Base-by-base conservation (phyloP, 495 filamentous ascomycete species). In the Aspergillus kassunensis region DNA sequence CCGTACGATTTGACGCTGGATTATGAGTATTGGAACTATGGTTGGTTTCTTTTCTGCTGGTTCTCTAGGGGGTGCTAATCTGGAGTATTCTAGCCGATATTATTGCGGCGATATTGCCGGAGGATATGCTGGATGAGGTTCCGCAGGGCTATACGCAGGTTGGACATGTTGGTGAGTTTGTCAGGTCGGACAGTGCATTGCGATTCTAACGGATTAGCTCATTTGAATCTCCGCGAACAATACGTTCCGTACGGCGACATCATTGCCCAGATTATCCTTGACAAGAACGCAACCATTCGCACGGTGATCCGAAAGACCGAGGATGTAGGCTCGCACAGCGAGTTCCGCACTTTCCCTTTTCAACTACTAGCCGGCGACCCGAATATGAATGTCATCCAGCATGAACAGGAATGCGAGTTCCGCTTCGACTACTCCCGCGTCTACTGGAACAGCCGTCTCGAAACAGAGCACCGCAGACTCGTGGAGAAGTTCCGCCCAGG, bases 241-340 rank as follows among this genome's bases (percentile, higher is more conserved):
- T 96, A 85, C 59, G 71, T 88, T 2, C 88, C 87, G 3, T 95
- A 95, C 69, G 93, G 91, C 65, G 61, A 85, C 50, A 58, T 97
- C 0, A 89, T 97, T 37, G 93, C 88, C 4, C 66, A 89, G 57
- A 82, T 97, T 15, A 66, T 97, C 13, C 70, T 88, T 39, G 91
- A 97, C 74, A 99, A 99, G 70, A 95, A 92, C 66, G 74, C 78
- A 4, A 72, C 71, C 2, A 79, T 95, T 53, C 76, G 75, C 29
- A 97, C 95, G 3, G 91, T 99, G 53, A 96, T 99, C 73, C 95
- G 97, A 75, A 99, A 99, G 61, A 80, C 85, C 43, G 86, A 95
- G 70, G 82, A 87, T 59, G 90, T 97, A 7, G 95, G 91, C 48
- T 76, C 81, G 13, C 81, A 87, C 52, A 95, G 85, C 57, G 80